Conservation (phyloP, 1,284 basidiomycete species). For the Rhizopogon parksii region DNA sequence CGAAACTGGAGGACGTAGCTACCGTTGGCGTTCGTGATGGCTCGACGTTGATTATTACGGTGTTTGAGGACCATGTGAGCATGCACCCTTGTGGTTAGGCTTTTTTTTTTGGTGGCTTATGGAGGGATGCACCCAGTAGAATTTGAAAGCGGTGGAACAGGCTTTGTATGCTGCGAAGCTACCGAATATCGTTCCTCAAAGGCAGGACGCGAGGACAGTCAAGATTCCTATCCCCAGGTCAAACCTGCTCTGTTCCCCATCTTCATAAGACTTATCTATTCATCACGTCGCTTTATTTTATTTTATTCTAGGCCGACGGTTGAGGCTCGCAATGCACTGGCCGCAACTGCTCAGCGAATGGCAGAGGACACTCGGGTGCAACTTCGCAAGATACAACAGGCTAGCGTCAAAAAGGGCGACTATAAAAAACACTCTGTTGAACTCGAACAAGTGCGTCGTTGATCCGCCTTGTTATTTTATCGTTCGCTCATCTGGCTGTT, state of each 20-base stretch:
- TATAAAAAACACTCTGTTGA: conserved; percentile 62
- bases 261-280: too few relatives aligned
- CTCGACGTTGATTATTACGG: conserved; percentile 58
- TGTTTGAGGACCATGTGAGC: conserved; percentile 69
- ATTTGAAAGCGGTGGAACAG: conserved; percentile 62
- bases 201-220: conserved; percentile 59
- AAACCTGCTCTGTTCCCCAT: background rate
- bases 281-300: too few relatives aligned
- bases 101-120: conserved; percentile 5
- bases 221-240: conserved; percentile 75
- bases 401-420: conserved; percentile 61
- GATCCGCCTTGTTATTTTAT: background rate
- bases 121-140: conserved; percentile 40
- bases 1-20: conserved; percentile 59
- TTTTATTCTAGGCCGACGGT: conserved; percentile 55
- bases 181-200: conserved; percentile 64
- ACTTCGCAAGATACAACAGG: conserved; percentile 59
- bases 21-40: conserved; percentile 76
- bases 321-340: conserved; percentile 54
- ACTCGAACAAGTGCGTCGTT: conserved; percentile 47
- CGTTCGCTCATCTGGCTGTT: background rate
- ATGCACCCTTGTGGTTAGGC: background rate
- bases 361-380: conserved; percentile 72
- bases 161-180: conserved; percentile 67
- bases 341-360: conserved; percentile 43